Evolutionary conservation across 2,329 filamentous ascomycete genomes (phyloP), one percentile per base, ranked within the genome.

Genomic region (Helotiales sp.): DNA sequence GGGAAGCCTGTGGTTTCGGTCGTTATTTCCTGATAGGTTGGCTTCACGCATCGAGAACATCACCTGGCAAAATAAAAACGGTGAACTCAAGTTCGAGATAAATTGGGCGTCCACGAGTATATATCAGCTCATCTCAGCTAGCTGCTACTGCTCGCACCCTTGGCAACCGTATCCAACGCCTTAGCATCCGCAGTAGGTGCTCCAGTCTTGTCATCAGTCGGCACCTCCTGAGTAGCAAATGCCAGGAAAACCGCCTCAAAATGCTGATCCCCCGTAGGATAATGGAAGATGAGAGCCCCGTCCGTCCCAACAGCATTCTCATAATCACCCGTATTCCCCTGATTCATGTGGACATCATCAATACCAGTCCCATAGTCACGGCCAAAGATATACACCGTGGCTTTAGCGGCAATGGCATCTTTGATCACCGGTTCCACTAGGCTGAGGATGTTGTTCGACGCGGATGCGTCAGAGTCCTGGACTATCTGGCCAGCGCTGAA

Each of bases 321-420:
- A 27, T 64, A 72, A 7, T 63, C 49, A 24, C 60, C 64, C 19
- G 64, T 60, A 60, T 71, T 74, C 38, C 73, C 73, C 61, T 75
- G 74, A 49, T 75, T 75, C 72, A 75, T 75, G 59, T 76, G 74
- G 9, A 76, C 66, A 53, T 76, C 73, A 59, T 75, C 71, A 33
- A 75, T 73, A 1, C 73, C 73, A n/a, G n/a, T n/a, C n/a, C n/a
- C n/a, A n/a, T n/a, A n/a, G 17, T 67, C 63, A 17, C 62, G 63
- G 6, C 74, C 74, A 50, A 68, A 76, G 19, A 76, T 64, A 59
- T 74, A 76, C 40, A 74, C 67, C 10, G 68, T 71, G 3, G 73
- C 73, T 34, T 73, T 70, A 15, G 68, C 48, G 31, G 65, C 58
- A 51, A 76, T 73, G 12, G 72, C 73, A 34, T 68, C 61, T 22